These are phyloP conservation scores for Beauveria pseudobassiana DNA, from an alignment of 2,329 filamentous ascomycete species.

Conservation along the genomic window DNA sequence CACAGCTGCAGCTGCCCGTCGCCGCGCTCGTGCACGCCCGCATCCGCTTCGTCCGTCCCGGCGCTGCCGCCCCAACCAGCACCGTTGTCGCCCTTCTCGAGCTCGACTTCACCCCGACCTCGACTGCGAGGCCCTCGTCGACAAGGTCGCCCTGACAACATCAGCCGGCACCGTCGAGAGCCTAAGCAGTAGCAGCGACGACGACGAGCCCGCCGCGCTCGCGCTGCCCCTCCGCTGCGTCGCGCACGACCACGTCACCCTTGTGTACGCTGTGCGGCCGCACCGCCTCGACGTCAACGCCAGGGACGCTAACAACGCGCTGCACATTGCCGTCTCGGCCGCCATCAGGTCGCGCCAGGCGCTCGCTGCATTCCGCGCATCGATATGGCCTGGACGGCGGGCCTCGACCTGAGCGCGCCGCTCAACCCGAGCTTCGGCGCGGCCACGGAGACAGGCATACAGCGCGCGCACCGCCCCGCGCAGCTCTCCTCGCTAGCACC, in stretches of 20 bases:
- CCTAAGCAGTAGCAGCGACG: constrained; percentile 24
- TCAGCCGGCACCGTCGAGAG: constrained; percentile 51
- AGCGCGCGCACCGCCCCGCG: constrained; percentile 53
- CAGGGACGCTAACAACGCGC: constrained; percentile 42
- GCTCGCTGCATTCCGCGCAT: constrained; percentile 51
- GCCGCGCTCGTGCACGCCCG: constrained; percentile 65
- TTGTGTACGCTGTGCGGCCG: constrained; percentile 24
- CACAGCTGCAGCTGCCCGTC: constrained; percentile 55
- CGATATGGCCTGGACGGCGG: constrained; percentile 59
- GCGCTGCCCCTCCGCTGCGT: constrained; percentile 53
- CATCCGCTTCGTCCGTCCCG: constrained; percentile 62
- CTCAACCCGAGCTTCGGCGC: constrained; percentile 56
- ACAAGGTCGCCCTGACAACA: constrained; percentile 50
- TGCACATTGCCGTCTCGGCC: constrained; percentile 55
- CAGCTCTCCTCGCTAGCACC: constrained; percentile 53
- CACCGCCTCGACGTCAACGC: constrained; percentile 35
- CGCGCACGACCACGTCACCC: constrained; percentile 61
- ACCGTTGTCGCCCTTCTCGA: constrained; percentile 65
- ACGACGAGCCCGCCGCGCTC: constrained; percentile 33
- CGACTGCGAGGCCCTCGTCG: constrained; percentile 56
- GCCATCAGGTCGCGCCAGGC: constrained; percentile 47
- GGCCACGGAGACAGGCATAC: constrained; percentile 45
- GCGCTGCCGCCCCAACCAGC: constrained; percentile 44
- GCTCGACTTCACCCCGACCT: constrained; percentile 65
- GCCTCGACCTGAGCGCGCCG: constrained; percentile 60